Evolutionary conservation across 2,329 filamentous ascomycete genomes (phyloP).

Genomic region (Cladosporium velox): DNA sequence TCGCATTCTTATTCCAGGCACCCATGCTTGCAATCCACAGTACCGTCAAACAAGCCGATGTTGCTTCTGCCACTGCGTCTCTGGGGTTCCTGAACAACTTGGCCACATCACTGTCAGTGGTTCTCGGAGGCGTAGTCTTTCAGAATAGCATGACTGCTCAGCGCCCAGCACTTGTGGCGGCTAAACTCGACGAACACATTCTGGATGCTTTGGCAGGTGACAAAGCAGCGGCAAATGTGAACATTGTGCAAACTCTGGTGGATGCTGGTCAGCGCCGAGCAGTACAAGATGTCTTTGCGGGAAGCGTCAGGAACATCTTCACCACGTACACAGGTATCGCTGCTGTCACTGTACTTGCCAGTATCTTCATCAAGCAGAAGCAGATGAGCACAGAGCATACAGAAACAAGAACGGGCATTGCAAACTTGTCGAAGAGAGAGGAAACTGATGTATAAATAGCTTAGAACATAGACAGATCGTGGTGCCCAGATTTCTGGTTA

Average conservation of each 20-base stretch:
- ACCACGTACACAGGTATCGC: conserved; percentile 50
- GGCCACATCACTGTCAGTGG: conserved; percentile 67
- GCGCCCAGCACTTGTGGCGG: conserved; percentile 37
- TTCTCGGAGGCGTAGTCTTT: conserved; percentile 75
- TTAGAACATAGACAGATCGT: neutral
- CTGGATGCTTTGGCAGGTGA: conserved; percentile 43
- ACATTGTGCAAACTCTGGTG: conserved; percentile 43
- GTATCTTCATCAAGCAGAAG: conserved; percentile 48
- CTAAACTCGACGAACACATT: conserved; percentile 32
- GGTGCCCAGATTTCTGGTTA: neutral
- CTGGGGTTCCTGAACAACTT: conserved; percentile 70
- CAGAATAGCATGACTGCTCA: conserved; percentile 69
- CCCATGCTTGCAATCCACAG: conserved; percentile 69
- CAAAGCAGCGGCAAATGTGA: conserved; percentile 51
- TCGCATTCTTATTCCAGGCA: conserved; percentile 69
- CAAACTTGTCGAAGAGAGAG: conserved; percentile 11
- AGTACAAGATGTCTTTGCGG: conserved; percentile 50
- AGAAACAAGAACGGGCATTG: conserved; percentile 53
- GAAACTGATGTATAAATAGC: neutral
- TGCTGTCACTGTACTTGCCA: conserved; percentile 45
- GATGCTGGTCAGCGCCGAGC: conserved; percentile 43
- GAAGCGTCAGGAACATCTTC: conserved; percentile 53
- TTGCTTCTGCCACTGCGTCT: conserved; percentile 66
- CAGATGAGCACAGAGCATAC: conserved; percentile 53
- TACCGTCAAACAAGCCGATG: conserved; percentile 60